These are phyloP conservation scores for Mortierella sp. DNA, from an alignment of 371 early-diverging fungal genomes.

Conservation along the genomic window DNA sequence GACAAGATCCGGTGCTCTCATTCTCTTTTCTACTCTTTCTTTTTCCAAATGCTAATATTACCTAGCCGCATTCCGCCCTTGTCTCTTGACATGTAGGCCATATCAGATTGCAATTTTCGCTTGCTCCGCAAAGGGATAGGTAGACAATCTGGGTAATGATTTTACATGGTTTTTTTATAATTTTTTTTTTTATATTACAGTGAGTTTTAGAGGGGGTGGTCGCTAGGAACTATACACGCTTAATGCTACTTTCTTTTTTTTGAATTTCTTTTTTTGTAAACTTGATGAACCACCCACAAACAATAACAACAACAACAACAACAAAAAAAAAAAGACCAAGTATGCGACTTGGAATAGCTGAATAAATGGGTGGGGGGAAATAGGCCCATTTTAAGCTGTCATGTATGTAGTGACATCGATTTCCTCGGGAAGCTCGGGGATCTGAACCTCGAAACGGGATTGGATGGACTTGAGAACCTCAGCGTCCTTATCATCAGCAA, in stretches of 20 bases:
- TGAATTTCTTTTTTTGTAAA: not conserved
- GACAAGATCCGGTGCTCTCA: not conserved
- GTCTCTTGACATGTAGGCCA: too few relatives aligned
- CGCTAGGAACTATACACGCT: too few relatives aligned
- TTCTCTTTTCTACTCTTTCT: not conserved
- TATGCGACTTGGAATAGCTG: not conserved
- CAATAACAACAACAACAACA: not conserved
- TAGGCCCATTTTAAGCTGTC: slow-evolving; percentile 39
- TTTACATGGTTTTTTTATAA: too few relatives aligned
- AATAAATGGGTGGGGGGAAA: not conserved
- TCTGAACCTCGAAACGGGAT: slow-evolving; percentile 96
- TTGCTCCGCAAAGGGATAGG: too few relatives aligned
- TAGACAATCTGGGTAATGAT: too few relatives aligned
- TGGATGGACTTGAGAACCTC: slow-evolving; percentile 91
- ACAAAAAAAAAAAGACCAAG: not conserved
- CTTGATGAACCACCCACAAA: too few relatives aligned
- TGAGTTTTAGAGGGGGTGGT: too few relatives aligned
- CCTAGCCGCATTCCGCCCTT: too few relatives aligned
- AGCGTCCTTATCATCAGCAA: slow-evolving; percentile 91
- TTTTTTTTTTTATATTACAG: too few relatives aligned
- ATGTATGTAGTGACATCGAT: slow-evolving; percentile 86
- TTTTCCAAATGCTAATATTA: too few relatives aligned
- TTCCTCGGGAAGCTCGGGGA: slow-evolving; percentile 88
- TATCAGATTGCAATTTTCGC: too few relatives aligned
- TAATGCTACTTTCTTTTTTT: too few relatives aligned